phyloP scores from a whole-genome alignment of 768 basidiomycete genomes.

The Rhodotorula paludigena region DNA sequence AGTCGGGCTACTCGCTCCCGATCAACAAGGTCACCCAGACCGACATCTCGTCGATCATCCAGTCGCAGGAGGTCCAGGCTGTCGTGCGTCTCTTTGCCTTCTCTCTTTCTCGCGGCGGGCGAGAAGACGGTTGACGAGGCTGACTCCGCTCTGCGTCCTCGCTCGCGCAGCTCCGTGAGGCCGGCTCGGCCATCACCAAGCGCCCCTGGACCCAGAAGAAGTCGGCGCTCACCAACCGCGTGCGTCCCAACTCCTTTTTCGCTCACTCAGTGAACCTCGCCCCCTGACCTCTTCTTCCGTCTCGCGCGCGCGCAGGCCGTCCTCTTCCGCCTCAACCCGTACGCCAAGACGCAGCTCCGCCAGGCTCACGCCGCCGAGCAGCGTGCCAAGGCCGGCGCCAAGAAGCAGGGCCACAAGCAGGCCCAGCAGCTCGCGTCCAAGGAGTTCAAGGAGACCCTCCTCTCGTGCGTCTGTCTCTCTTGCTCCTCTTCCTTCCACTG shows the following conservation, averaged over 20 bases:
- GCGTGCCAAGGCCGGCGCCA: constrained; percentile 39
- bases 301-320: constrained; percentile 42
- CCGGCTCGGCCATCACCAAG: constrained; percentile 75
- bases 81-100: constrained; percentile 51
- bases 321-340: constrained; percentile 51
- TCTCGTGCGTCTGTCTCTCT: too few relatives aligned
- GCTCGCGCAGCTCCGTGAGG: constrained; percentile 58
- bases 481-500: too few relatives aligned
- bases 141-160: background rate
- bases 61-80: constrained; percentile 96
- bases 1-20: constrained; percentile 89
- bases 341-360: constrained; percentile 49
- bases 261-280: constrained; percentile 44
- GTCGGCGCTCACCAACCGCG: constrained; percentile 53
- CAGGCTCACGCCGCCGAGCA: constrained; percentile 44
- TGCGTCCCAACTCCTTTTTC: background rate
- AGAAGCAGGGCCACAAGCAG: constrained; percentile 20
- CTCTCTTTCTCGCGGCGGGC: too few relatives aligned
- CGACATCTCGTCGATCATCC: constrained; percentile 94
- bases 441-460: constrained; percentile 29
- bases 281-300: too few relatives aligned
- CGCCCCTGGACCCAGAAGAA: constrained; percentile 99
- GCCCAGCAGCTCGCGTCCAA: constrained; percentile 17
- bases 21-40: constrained; percentile 85
- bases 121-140: too few relatives aligned